Conservation (phyloP, 176 grass and related monocot species). For the Aegilops speltoides region DNA sequence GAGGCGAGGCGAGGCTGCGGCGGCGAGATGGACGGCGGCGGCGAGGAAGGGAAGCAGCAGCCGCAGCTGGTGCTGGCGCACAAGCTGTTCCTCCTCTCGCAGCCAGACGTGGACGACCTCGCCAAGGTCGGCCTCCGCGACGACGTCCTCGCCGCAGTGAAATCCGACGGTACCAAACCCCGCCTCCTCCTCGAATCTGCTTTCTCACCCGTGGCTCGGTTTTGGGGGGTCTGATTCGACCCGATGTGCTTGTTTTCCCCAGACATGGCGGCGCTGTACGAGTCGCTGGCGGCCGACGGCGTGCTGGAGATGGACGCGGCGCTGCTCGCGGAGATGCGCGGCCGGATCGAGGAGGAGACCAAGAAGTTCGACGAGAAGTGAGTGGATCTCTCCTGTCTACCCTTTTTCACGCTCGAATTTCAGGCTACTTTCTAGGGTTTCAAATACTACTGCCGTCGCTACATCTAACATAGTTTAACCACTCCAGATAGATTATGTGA, state of each 20-base stretch:
- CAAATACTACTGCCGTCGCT: not conserved
- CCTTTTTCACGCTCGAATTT: constrained; percentile 16
- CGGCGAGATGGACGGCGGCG: constrained; percentile 46
- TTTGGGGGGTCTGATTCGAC: not conserved
- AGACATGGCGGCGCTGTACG: constrained; percentile 89
- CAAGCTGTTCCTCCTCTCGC: constrained; percentile 91
- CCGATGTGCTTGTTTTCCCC: not conserved
- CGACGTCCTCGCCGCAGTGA: constrained; percentile 78
- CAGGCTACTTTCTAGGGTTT: constrained; percentile 23
- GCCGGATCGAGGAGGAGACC: constrained; percentile 72
- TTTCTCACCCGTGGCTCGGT: not conserved
- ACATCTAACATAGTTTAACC: not conserved
- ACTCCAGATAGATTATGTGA: not conserved
- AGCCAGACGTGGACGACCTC: constrained; percentile 77
- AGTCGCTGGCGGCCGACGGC: constrained; percentile 52
- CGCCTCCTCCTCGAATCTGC: not conserved
- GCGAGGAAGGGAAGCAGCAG: constrained; percentile 67
- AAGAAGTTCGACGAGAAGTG: constrained; percentile 93
- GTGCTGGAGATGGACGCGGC: constrained; percentile 80
- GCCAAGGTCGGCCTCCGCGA: constrained; percentile 85
- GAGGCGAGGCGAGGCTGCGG: not conserved
- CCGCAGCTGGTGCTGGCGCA: constrained; percentile 76
- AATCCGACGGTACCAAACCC: constrained; percentile 54
- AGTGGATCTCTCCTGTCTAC: constrained; percentile 39
- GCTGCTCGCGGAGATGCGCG: constrained; percentile 71